phyloP scores from a whole-genome alignment of 805 yeast species.

The Metschnikowia proteae region DNA sequence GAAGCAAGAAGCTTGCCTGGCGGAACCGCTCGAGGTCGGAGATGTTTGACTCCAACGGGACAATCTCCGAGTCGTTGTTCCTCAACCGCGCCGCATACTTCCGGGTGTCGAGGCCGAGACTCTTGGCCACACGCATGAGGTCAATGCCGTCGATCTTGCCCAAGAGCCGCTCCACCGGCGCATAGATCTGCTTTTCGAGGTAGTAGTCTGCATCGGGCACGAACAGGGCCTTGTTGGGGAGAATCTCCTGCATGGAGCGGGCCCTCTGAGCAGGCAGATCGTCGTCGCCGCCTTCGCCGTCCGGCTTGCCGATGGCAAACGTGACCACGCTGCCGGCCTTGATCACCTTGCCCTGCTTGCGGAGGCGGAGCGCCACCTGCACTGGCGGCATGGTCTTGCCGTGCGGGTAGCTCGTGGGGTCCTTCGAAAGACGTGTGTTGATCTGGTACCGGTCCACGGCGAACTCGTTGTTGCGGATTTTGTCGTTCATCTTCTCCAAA shows the following conservation, averaged over 20 bases:
- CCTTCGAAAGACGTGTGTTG: slow-evolving; percentile 85
- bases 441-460: slow-evolving; percentile 70
- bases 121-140: slow-evolving; percentile 66
- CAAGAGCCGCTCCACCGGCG: slow-evolving; percentile 84
- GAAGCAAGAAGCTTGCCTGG: slow-evolving; percentile 49
- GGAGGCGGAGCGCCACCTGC: slow-evolving; percentile 80
- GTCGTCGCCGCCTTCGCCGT: slow-evolving; percentile 28
- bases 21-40: slow-evolving; percentile 81
- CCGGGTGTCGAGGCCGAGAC: slow-evolving; percentile 73
- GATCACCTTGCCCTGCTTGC: slow-evolving; percentile 79
- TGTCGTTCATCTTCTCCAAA: slow-evolving; percentile 54
- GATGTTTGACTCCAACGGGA: slow-evolving; percentile 77
- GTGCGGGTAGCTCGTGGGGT: slow-evolving; percentile 78
- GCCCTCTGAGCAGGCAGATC: slow-evolving; percentile 71
- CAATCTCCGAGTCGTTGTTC: slow-evolving; percentile 45
- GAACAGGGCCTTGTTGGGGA: slow-evolving; percentile 47
- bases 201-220: slow-evolving; percentile 76
- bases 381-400: slow-evolving; percentile 80
- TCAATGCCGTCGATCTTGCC: slow-evolving; percentile 87
- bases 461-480: slow-evolving; percentile 58
- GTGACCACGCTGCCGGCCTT: slow-evolving; percentile 89
- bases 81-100: slow-evolving; percentile 49
- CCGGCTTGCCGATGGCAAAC: slow-evolving; percentile 61
- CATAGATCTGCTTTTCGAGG: slow-evolving; percentile 81
- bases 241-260: slow-evolving; percentile 70